Conservation (phyloP, 1,284 basidiomycete species). For the Somion occarium region DNA sequence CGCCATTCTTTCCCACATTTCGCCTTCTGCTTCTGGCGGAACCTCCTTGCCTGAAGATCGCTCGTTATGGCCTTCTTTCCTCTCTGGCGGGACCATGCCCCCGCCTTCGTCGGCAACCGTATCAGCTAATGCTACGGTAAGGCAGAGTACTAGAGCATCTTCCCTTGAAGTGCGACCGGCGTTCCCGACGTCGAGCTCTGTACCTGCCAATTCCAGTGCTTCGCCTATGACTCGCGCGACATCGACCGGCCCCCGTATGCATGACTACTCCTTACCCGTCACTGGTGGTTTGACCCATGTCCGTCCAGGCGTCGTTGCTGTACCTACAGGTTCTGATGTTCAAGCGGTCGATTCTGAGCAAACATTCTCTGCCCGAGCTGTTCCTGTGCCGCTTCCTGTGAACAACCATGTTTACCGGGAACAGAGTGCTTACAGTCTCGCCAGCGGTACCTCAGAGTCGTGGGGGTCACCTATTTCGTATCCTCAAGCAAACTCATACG, state of each 20-base stretch:
- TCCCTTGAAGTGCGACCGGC: constrained; percentile 19
- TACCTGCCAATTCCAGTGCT: constrained; percentile 28
- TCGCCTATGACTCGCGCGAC: constrained; percentile 28
- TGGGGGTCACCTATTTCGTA: constrained; percentile 26
- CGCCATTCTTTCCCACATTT: constrained; percentile 87
- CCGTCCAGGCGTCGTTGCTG: constrained; percentile 53
- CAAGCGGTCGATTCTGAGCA: constrained; percentile 12
- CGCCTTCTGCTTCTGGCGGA: constrained; percentile 56
- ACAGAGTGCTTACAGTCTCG: constrained; percentile 18
- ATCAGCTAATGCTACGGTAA: constrained; percentile 13
- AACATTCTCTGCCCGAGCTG: constrained; percentile 13
- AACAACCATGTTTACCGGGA: constrained; percentile 19
- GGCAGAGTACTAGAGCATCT: constrained; percentile 15
- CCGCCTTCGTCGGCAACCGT: constrained; percentile 34
- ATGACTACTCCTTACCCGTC: constrained; percentile 47
- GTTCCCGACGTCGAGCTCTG: constrained; percentile 37
- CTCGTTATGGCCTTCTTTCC: constrained; percentile 77
- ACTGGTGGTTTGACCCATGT: constrained; percentile 45
- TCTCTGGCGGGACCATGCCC: constrained; percentile 65
- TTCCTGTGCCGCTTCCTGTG: constrained; percentile 20
- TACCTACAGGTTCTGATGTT: constrained; percentile 29
- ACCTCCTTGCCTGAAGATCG: constrained; percentile 91
- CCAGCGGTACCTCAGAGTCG: constrained; percentile 19
- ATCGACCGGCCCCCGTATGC: constrained; percentile 52
- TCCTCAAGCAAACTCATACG: constrained; percentile 26